Conservation (phyloP, 1,139 yeast genomes). For the Saccharomyces hybrid region DNA sequence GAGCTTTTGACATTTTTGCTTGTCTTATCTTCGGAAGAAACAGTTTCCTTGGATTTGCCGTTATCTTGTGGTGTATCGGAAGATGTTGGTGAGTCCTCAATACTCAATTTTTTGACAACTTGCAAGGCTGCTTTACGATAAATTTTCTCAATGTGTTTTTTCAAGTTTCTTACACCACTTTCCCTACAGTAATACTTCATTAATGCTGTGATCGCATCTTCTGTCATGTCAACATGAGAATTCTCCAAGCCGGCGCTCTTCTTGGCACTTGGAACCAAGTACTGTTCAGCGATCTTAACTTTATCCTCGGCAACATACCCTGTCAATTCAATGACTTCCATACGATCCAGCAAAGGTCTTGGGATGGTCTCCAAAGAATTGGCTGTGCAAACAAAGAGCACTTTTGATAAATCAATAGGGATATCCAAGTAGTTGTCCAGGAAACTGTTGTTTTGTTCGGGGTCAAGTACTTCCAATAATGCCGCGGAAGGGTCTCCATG, state of each 20-base stretch:
- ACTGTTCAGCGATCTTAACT: conserved; percentile 80
- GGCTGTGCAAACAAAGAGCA: conserved; percentile 94
- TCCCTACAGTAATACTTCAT: conserved; percentile 88
- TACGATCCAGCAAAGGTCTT: conserved; percentile 87
- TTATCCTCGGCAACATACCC: conserved; percentile 94
- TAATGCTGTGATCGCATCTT: conserved; percentile 61
- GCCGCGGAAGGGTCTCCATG: conserved; percentile 98
- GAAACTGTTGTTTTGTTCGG: conserved; percentile 87
- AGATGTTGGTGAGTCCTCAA: conserved; percentile 20
- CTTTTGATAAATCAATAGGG: conserved; percentile 87
- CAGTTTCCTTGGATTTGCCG: conserved; percentile 10
- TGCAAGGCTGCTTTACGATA: conserved; percentile 86
- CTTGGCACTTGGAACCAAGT: conserved; percentile 79
- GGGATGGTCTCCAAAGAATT: conserved; percentile 86
- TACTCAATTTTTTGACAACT: conserved; percentile 59
- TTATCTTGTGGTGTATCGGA: conserved; percentile 4
- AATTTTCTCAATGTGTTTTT: conserved; percentile 80
- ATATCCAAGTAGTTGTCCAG: conserved; percentile 89
- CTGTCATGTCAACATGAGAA: conserved; percentile 55
- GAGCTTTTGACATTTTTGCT: conserved; percentile 27
- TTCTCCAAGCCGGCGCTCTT: conserved; percentile 70
- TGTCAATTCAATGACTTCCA: conserved; percentile 91
- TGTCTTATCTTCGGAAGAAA: conserved; percentile 9
- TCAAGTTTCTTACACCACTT: conserved; percentile 90
- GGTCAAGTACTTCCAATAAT: conserved; percentile 82